phyloP scores from a whole-genome alignment of 805 yeast species.

The Tetrapisispora fleetii region DNA sequence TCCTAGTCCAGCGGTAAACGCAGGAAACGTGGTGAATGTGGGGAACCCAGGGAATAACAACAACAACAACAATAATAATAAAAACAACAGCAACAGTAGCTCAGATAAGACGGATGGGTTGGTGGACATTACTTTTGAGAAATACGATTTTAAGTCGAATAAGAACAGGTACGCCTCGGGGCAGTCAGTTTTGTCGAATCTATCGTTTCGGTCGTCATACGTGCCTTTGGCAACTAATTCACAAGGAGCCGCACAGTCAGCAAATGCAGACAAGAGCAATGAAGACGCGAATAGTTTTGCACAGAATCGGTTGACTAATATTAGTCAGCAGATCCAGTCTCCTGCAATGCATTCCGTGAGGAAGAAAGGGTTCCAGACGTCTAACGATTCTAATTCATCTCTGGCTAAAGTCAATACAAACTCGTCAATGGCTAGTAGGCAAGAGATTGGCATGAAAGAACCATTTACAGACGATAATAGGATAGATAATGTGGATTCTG shows the following conservation, averaged over 20 bases:
- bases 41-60: too few species aligned
- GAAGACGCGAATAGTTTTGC: conserved; percentile 6
- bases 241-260: not conserved
- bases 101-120: not conserved
- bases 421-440: not conserved
- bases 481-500: conserved; percentile 1
- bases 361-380: conserved; percentile 20
- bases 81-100: not conserved
- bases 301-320: conserved; percentile 18
- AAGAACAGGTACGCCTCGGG: conserved; percentile 31
- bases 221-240: not conserved
- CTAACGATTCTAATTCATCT: not conserved
- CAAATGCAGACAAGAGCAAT: conserved; percentile 39
- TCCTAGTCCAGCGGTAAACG: too few species aligned
- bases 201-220: conserved; percentile 52
- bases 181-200: conserved; percentile 42
- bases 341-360: conserved; percentile 33
- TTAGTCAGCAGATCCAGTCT: conserved; percentile 33
- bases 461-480: conserved; percentile 29
- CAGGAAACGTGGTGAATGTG: too few species aligned
- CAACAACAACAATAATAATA: too few species aligned
- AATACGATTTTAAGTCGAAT: conserved; percentile 48
- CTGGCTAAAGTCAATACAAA: not conserved
- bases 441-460: conserved; percentile 21
- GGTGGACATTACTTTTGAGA: conserved; percentile 33